Evolutionary conservation across 768 basidiomycete species (phyloP), one percentile per base, ranked within the genome.

Genomic region (Russula sp.): DNA sequence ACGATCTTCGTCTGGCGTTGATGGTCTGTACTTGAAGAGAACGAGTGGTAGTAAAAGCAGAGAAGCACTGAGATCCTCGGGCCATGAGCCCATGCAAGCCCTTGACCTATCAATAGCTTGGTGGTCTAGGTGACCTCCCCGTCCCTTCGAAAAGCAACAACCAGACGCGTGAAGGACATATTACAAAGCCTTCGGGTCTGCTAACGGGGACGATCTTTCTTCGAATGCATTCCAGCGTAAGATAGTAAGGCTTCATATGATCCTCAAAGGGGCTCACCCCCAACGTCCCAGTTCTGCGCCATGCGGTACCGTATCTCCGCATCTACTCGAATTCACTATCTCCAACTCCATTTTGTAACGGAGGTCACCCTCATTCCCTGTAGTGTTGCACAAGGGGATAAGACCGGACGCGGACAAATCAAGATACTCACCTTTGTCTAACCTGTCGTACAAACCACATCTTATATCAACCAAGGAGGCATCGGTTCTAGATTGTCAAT

Each of bases 121-220:
- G 59, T 57, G 16, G 39, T 5, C 22, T 67, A n/a, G 63, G 6
- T 51, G 43, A 10, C 49, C 32, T 8, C 61, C 64, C 5, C 25
- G 42, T 14, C 38, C 36, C 47, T 65, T 70, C 8, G 62, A 48
- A 60, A 60, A 73, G 50, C 66, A 66, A 52, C 70, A 73, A 29
- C 72, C 71, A 2, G 70, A 70, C 34, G 66, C 69, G 54, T 73
- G 70, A 16, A 69, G 67, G 45, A 73, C 62, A 61, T 71, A 68
- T 64, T 72, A 71, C 3, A 72, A 56, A 5, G 72, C 72, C 67
- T 72, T 53, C 4, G 58, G 41, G 20, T 42, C 61, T 34, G 10
- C 42, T n/a, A 59, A 10, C 9, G 47, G 52, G 60, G 53, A 36
- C 18, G 13, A 36, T 56, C 50, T 16, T 6, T 7, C 49, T 55